Evolutionary conservation across 768 basidiomycete species (phyloP).

Genomic region (Dendrothele bispora): DNA sequence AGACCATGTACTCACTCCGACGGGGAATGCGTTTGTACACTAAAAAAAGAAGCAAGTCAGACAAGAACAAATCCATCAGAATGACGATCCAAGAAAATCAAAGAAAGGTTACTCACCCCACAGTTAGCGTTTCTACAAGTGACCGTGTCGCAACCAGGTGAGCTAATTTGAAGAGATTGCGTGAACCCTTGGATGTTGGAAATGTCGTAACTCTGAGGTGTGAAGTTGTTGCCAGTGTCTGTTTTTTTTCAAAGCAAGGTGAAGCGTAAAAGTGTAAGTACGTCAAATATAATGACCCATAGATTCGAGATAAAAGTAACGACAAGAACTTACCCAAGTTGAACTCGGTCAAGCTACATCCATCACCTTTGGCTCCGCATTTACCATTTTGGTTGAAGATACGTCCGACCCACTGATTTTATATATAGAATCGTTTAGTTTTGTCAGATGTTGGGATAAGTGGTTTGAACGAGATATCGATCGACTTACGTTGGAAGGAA

Average conservation of each 20-base stretch:
- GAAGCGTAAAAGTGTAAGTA: not conserved
- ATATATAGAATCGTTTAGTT: not conserved
- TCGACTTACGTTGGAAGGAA: constrained; percentile 24
- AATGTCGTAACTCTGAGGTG: constrained; percentile 39
- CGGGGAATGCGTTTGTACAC: constrained; percentile 6
- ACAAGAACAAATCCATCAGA: not conserved
- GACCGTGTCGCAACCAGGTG: constrained; percentile 38
- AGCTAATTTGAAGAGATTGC: constrained; percentile 33
- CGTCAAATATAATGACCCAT: not conserved
- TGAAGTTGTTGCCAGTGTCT: constrained; percentile 17
- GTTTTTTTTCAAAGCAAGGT: not conserved
- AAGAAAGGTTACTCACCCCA: constrained; percentile 15
- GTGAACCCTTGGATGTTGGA: constrained; percentile 46
- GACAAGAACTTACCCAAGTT: constrained; percentile 32
- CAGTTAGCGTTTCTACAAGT: constrained; percentile 38
- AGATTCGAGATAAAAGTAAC: not conserved
- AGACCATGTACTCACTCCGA: not conserved
- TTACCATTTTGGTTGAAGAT: constrained; percentile 36
- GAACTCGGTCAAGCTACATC: constrained; percentile 38
- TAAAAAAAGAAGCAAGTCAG: not conserved
- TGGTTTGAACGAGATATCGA: not conserved
- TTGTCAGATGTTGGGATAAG: not conserved
- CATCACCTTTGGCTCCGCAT: constrained; percentile 38
- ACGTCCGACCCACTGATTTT: constrained; percentile 40
- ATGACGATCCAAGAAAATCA: no score